phyloP scores from a whole-genome alignment of 495 filamentous ascomycete genomes.

The Xylaria cubensis region DNA sequence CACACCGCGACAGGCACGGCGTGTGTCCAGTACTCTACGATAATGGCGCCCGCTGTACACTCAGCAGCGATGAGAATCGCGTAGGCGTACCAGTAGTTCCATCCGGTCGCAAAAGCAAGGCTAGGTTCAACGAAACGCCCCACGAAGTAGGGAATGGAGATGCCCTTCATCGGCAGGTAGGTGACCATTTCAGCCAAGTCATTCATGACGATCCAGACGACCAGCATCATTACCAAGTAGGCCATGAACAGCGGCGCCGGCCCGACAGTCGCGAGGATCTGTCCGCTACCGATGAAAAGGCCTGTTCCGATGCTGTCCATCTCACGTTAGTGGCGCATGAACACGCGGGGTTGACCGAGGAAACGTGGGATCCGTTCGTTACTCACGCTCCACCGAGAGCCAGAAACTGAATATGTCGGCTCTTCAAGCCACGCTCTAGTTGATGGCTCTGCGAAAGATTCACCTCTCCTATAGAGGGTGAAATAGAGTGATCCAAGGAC shows the following conservation, averaged over 20 bases:
- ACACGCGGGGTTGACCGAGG: background rate
- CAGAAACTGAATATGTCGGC: conserved; percentile 74
- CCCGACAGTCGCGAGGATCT: conserved; percentile 53
- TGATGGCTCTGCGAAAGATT: conserved; percentile 46
- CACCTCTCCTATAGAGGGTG: conserved; percentile 56
- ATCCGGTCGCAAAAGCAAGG: conserved; percentile 81
- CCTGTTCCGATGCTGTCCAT: conserved; percentile 66
- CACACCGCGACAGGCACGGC: conserved; percentile 62
- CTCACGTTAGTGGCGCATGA: conserved; percentile 7
- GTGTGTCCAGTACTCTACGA: conserved; percentile 63
- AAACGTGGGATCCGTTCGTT: background rate
- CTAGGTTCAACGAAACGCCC: conserved; percentile 75
- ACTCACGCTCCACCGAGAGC: conserved; percentile 67
- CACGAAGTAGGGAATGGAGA: conserved; percentile 68
- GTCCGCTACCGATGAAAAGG: conserved; percentile 60
- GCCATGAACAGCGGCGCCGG: conserved; percentile 60
- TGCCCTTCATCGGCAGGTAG: conserved; percentile 67
- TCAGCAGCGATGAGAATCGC: conserved; percentile 59
- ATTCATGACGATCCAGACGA: conserved; percentile 55
- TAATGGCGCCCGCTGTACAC: conserved; percentile 55
- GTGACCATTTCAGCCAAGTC: conserved; percentile 59
- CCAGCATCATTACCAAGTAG: conserved; percentile 55
- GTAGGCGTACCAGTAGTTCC: conserved; percentile 70
- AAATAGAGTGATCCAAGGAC: conserved; percentile 51
- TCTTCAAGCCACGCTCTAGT: conserved; percentile 67